A percentile compares a stretch with the other conserved stretches of the same genome.
Conservation (phyloP, 352 stramenopile genomes). For the Pythium brachiatum region DNA sequence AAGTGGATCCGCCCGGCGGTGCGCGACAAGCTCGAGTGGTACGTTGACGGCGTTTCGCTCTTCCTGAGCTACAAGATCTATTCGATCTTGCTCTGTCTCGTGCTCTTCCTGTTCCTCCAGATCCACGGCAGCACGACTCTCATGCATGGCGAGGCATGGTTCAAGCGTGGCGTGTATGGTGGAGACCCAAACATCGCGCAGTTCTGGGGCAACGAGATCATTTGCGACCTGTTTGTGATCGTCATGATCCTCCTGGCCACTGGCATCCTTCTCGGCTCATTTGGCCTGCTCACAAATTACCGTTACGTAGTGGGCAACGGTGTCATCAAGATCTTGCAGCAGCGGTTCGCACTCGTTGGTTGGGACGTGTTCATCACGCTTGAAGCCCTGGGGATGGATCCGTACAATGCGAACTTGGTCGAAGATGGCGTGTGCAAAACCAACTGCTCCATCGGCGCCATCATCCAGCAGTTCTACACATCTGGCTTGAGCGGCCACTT, state of each 20-base stretch:
- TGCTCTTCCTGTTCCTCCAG: constrained; percentile 26
- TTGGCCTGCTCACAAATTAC: constrained; percentile 31
- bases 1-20: background rate
- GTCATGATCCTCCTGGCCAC: constrained; percentile 21
- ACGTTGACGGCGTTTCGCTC: constrained; percentile 27
- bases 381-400: constrained; percentile 42
- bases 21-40: background rate
- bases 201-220: constrained; percentile 45
- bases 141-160: constrained; percentile 21
- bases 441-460: constrained; percentile 32
- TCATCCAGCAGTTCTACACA: constrained; percentile 41
- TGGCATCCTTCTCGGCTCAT: constrained; percentile 16
- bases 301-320: constrained; percentile 29
- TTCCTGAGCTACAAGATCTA: constrained; percentile 38
- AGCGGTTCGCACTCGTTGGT: constrained; percentile 39
- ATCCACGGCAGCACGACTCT: constrained; percentile 29
- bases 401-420: constrained; percentile 25
- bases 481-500: constrained; percentile 38
- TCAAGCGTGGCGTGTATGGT: constrained; percentile 29
- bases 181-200: constrained; percentile 28
- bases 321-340: constrained; percentile 32
- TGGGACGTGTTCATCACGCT: constrained; percentile 40
- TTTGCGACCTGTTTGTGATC: constrained; percentile 42
- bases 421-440: constrained; percentile 28
- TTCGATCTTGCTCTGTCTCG: constrained; percentile 29